Evolutionary conservation across 177 flowering plant species (phyloP), one percentile per base, ranked within the genome.

Genomic region (Vitis hybrid): DNA sequence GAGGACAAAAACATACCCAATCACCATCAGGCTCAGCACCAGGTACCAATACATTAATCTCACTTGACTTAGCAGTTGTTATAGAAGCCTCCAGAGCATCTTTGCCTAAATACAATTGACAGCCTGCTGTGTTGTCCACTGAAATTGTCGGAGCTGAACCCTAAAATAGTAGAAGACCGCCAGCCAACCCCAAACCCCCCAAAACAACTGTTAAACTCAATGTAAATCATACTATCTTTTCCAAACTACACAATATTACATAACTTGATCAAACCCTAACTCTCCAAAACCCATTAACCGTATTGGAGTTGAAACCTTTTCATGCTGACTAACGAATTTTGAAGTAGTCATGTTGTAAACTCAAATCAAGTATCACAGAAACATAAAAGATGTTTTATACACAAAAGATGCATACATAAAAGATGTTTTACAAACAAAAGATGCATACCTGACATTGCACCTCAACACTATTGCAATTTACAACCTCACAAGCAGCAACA

Each of bases 401-500:
- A 26, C 50, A 49, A 31, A 11, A 33, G 12, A 10, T 49, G 19
- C 45, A 58, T 87, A 94, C 19, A n/a, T 48, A 6, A 45, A 2
- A 31, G 50, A 55, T 33, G 16, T 16, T 53, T 14, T 26, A 26
- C 29, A 33, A 2, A 16, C 50, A 49, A 31, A 11, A 33, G 12
- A 10, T 49, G 19, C 45, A 58, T 87, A 94, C 99, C 98, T 94
- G 97, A 59, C 98, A 96, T 74, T 96, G 99, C 79, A 92, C 95
- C 84, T 96, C 98, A 74, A 96, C 89, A n/a, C 89, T 78, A 68
- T 83, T 94, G 87, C 97, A 96, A 69, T 96, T 96, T 49, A 96
- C 99, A 81, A 94, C 83, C 88, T 96, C 99, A 83, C 85, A 93
- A 71, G 98, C 99, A 58, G 98, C 99, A 63, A 96, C 95, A 56